Evolutionary conservation across 108 stramenopile species (phyloP), one percentile per base, ranked within the genome.

Genomic region (Licmophora abbreviata): DNA sequence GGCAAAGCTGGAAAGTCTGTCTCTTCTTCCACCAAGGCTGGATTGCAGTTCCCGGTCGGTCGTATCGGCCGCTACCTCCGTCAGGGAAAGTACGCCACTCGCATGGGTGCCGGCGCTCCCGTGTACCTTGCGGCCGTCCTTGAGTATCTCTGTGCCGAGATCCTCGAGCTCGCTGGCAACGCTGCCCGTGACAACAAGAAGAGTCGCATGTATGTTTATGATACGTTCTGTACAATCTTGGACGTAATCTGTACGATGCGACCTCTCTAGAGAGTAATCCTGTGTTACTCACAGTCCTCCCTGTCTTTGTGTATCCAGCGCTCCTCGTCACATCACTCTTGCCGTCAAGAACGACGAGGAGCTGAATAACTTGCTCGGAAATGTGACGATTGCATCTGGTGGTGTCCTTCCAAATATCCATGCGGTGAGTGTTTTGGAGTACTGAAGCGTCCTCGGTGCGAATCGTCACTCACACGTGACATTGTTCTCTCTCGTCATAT

Each of bases 151-250:
- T 81, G 77, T 43, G 96, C 96, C 18, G 96, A 97, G 55, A 92
- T 97, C 59, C 59, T 97, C 46, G 96, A 97, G 66, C 69, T 97
- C 25, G 92, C 94, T 20, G 96, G 96, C 15, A 97, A 97, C 51
- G 95, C 96, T 29, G 92, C 92, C 41, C 85, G 92, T 71, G 96
- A 97, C 81, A 95, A 94, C 84, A 95, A 97, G 77, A 95, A 94
- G 88, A 61, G 59, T 25, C 85, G 93, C 48, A 97, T 95, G n/a
- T n/a, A n/a, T n/a, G n/a, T n/a, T n/a, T n/a, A n/a, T n/a, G n/a
- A n/a, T n/a, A n/a, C n/a, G n/a, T n/a, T n/a, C n/a, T n/a, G n/a
- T n/a, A n/a, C n/a, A n/a, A n/a, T n/a, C n/a, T n/a, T n/a, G n/a
- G n/a, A n/a, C n/a, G n/a, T n/a, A n/a, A n/a, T n/a, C n/a, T n/a